These are phyloP conservation scores for Starmera caribaea DNA, from an alignment of 805 yeast genomes.

Conservation along the genomic window DNA sequence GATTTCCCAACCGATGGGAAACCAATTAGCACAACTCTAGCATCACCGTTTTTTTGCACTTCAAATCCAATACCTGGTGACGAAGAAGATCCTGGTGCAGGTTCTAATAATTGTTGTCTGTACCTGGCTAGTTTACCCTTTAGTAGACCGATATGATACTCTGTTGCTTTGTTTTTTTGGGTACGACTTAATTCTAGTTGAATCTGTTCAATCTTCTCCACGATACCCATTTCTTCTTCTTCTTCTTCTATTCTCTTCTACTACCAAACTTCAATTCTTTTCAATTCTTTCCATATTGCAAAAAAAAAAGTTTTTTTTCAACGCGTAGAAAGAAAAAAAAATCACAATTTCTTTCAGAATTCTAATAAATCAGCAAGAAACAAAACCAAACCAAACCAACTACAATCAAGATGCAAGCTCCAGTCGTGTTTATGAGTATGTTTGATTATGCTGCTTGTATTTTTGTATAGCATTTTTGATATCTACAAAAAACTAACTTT, in stretches of 20 bases:
- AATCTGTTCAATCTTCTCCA: conserved; percentile 76
- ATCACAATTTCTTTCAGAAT: too few species aligned
- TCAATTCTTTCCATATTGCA: background rate
- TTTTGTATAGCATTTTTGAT: conserved; percentile 1
- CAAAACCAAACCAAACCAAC: conserved; percentile 1
- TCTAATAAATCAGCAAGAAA: too few species aligned
- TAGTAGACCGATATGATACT: conserved; percentile 87
- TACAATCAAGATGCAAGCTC: conserved; percentile 55
- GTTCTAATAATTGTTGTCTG: conserved; percentile 85
- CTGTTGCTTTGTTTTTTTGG: conserved; percentile 96
- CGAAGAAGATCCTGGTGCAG: conserved; percentile 60
- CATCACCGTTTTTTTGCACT: conserved; percentile 93
- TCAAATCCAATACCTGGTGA: conserved; percentile 82
- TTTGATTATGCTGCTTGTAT: conserved; percentile 9
- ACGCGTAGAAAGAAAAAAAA: background rate
- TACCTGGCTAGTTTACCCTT: conserved; percentile 93
- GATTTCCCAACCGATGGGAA: conserved; percentile 98
- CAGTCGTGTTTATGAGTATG: conserved; percentile 66
- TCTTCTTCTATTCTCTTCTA: background rate
- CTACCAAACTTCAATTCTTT: background rate
- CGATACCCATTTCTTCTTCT: background rate
- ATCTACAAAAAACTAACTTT: background rate
- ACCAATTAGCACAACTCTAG: conserved; percentile 90
- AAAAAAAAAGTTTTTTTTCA: background rate
- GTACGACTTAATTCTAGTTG: conserved; percentile 92